Evolutionary conservation across 441 rosid genomes (phyloP), one percentile per base, ranked within the genome.

Genomic region (Cnidoscolus chayamansa): DNA sequence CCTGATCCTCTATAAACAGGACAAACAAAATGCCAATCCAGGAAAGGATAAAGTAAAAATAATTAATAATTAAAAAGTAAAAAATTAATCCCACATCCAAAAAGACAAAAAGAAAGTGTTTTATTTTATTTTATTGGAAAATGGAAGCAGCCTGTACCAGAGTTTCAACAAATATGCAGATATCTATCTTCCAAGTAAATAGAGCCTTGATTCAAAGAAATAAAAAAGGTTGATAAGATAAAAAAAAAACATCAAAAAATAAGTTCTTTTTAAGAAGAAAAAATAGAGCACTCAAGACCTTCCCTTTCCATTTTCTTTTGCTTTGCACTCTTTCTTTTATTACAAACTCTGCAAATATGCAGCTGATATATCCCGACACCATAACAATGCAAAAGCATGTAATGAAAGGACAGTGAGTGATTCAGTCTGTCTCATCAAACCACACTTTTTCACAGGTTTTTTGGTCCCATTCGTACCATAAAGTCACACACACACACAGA

Each of bases 401-500:
- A 35, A 59, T 59, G 37, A 4, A 67, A 61, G 67, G 77, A 77
- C 77, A 78, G 74, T 63, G 45, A 40, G 45, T 40, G 85, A 80
- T 67, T 66, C 77, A 56, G 72, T 72, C 73, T 68, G 83, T 76
- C 78, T 78, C 79, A 68, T 77, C 63, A 78, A 72, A 76, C 65
- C 71, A 53, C 63, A 61, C 79, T 80, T 78, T 81, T 61, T 63
- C 73, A 77, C 80, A 76, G 77, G 58, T 73, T 74, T 81, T 86
- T 83, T 80, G 85, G 83, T 78, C 80, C 72, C 77, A 81, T 78
- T 79, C 79, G 76, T 74, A 80, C 85, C 80, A 63, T 76, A 77
- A 79, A 71, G 81, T 78, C 59, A 74, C 66, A 56, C 71, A 66
- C 20, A 40, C n/a, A 55, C 25, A 25, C 25, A 49, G 37, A 66